Evolutionary conservation across 768 basidiomycete species (phyloP).

Genomic region (Calvatia gigantea): DNA sequence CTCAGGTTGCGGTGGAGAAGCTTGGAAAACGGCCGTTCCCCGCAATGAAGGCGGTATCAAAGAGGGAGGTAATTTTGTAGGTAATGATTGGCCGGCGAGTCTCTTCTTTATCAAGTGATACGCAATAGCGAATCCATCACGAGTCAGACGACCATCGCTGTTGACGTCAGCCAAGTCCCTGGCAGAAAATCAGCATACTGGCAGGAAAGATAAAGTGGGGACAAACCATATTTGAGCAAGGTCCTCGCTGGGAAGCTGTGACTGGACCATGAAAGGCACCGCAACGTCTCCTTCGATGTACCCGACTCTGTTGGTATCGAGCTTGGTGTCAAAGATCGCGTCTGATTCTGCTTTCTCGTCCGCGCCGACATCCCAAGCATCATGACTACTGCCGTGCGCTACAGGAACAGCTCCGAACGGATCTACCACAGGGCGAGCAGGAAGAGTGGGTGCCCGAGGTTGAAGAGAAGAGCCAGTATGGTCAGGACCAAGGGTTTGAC

Average conservation of each 20-base stretch:
- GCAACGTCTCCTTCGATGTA: constrained; percentile 92
- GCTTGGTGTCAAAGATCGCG: constrained; percentile 64
- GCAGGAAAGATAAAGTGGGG: neutral
- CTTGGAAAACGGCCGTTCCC: constrained; percentile 35
- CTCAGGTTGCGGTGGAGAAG: constrained; percentile 39
- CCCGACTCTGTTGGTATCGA: constrained; percentile 73
- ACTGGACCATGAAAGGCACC: constrained; percentile 93
- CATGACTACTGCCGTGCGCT: constrained; percentile 24
- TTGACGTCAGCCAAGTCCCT: constrained; percentile 95
- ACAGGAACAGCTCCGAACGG: constrained; percentile 9
- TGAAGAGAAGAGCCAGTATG: constrained; percentile 36
- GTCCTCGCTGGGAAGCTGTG: constrained; percentile 73
- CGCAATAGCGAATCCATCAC: constrained; percentile 94
- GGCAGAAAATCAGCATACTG: constrained; percentile 4
- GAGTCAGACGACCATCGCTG: constrained; percentile 80
- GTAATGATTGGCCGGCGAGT: constrained; percentile 75
- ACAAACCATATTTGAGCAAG: constrained; percentile 92
- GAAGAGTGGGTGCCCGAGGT: constrained; percentile 31
- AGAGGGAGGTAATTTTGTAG: constrained; percentile 61
- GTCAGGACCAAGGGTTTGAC: constrained; percentile 46
- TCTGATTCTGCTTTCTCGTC: constrained; percentile 78
- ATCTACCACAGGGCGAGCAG: constrained; percentile 32
- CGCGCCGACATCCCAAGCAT: constrained; percentile 79
- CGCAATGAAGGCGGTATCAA: constrained; percentile 86
- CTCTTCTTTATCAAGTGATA: constrained; percentile 90